These are phyloP conservation scores for Aspergillus sp. DNA, from an alignment of 2,329 filamentous ascomycete species.

Conservation along the genomic window DNA sequence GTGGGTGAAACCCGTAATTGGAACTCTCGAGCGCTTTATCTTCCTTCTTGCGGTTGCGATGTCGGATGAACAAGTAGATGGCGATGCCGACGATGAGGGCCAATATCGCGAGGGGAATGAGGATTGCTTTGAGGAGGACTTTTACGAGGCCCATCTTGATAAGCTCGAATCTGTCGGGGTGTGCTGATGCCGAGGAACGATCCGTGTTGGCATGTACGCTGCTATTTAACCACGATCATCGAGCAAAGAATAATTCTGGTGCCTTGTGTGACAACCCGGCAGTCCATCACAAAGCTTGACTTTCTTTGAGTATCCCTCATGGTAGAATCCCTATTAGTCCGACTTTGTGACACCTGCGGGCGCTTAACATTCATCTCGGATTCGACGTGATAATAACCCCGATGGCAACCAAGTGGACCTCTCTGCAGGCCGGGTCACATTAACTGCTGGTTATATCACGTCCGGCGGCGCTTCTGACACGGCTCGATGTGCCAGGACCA, in stretches of 20 bases:
- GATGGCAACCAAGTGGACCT: background rate
- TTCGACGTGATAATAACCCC: background rate
- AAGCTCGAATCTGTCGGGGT: too few relatives aligned
- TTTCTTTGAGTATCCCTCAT: background rate
- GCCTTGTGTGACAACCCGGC: background rate
- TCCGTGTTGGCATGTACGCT: background rate
- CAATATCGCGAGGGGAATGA: constrained; percentile 14
- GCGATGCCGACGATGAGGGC: constrained; percentile 5
- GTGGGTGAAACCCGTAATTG: constrained; percentile 8
- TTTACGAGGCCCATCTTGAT: constrained; percentile 13
- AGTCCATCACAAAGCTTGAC: background rate
- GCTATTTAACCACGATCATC: background rate
- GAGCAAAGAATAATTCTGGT: background rate
- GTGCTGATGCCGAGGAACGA: background rate
- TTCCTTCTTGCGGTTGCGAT: constrained; percentile 8
- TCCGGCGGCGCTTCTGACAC: background rate
- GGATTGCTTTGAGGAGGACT: constrained; percentile 15
- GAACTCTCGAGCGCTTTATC: constrained; percentile 2
- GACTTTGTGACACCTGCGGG: background rate
- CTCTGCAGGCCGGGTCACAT: background rate
- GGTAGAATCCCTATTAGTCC: background rate
- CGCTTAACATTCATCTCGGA: background rate
- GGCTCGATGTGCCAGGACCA: background rate
- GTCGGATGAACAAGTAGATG: constrained; percentile 9
- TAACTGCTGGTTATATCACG: background rate